Evolutionary conservation across 2,329 filamentous ascomycete species (phyloP).

Genomic region (Simplicillium sp.): DNA sequence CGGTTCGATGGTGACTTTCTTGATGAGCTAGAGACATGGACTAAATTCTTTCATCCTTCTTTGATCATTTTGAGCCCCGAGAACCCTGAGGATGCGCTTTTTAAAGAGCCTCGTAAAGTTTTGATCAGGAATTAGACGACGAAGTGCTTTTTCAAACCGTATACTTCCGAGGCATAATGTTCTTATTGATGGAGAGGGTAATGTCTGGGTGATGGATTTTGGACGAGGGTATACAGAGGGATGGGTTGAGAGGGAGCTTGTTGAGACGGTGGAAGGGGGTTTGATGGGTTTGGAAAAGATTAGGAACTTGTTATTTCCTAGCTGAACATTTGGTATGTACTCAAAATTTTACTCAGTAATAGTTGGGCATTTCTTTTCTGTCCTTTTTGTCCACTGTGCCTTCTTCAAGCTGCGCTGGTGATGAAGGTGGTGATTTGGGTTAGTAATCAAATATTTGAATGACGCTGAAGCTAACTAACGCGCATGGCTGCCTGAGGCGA

Average conservation of each 20-base stretch:
- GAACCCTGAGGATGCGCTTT: slow-evolving; percentile 12
- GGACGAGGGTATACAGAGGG: slow-evolving; percentile 13
- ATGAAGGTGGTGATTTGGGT: too few relatives aligned
- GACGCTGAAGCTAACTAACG: too few relatives aligned
- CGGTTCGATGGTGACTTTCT: slow-evolving; percentile 10
- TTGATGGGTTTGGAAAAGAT: slow-evolving; percentile 4
- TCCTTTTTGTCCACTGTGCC: too few relatives aligned
- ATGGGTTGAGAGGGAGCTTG: slow-evolving; percentile 11
- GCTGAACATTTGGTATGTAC: too few relatives aligned
- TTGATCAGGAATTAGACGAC: slow-evolving; percentile 8
- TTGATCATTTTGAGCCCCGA: slow-evolving; percentile 10
- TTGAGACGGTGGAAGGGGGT: slow-evolving; percentile 11
- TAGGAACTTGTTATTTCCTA: not conserved
- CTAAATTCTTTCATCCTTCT: slow-evolving; percentile 11
- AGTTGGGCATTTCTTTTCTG: too few relatives aligned
- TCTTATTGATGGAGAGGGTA: slow-evolving; percentile 16
- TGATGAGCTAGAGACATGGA: slow-evolving; percentile 13
- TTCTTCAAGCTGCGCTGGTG: too few relatives aligned
- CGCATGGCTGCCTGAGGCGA: too few relatives aligned
- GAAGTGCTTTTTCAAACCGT: slow-evolving; percentile 13
- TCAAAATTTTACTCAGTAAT: too few relatives aligned
- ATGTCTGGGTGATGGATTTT: slow-evolving; percentile 16
- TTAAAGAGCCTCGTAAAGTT: slow-evolving; percentile 10
- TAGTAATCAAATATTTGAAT: too few relatives aligned
- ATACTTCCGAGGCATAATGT: slow-evolving; percentile 10